Conservation (phyloP, 331 rosid species). For the Acacia concinna region DNA sequence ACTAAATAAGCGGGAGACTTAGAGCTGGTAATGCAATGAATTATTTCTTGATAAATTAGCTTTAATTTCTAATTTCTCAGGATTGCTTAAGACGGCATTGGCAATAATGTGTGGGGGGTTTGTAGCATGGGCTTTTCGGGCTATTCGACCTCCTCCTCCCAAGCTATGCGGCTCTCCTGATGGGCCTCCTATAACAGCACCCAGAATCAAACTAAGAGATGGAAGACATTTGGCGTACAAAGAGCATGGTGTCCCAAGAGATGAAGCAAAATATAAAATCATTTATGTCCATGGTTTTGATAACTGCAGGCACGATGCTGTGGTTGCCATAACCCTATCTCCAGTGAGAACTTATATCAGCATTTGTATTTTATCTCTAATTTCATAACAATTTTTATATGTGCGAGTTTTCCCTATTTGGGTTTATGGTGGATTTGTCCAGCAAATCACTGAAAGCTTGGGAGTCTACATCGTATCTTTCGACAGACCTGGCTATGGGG, state of each 20-base stretch:
- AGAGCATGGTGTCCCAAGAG: slow-evolving; percentile 77
- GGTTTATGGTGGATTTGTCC: slow-evolving; percentile 32
- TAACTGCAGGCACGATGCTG: slow-evolving; percentile 61
- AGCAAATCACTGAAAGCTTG: slow-evolving; percentile 61
- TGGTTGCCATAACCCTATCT: slow-evolving; percentile 46
- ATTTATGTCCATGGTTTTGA: slow-evolving; percentile 59
- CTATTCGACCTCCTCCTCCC: slow-evolving; percentile 68
- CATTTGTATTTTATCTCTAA: background rate
- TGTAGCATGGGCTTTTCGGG: slow-evolving; percentile 74
- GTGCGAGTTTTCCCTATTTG: slow-evolving; percentile 11
- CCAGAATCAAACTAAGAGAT: slow-evolving; percentile 77
- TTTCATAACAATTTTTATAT: background rate
- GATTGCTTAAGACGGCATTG: slow-evolving; percentile 42
- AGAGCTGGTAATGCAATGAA: background rate
- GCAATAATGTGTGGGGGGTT: slow-evolving; percentile 56
- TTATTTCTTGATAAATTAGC: background rate
- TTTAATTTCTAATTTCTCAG: slow-evolving; percentile 21
- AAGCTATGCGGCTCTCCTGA: slow-evolving; percentile 71
- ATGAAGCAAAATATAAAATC: slow-evolving; percentile 59
- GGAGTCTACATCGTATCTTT: slow-evolving; percentile 69
- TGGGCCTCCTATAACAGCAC: slow-evolving; percentile 74
- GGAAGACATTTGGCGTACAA: slow-evolving; percentile 86
- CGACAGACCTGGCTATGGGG: slow-evolving; percentile 97
- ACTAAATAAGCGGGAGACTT: slow-evolving; percentile 7
- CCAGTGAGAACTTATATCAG: slow-evolving; percentile 40